Evolutionary conservation across 371 early-diverging fungal species (phyloP).

Genomic region (Lichtheimia ramosa): DNA sequence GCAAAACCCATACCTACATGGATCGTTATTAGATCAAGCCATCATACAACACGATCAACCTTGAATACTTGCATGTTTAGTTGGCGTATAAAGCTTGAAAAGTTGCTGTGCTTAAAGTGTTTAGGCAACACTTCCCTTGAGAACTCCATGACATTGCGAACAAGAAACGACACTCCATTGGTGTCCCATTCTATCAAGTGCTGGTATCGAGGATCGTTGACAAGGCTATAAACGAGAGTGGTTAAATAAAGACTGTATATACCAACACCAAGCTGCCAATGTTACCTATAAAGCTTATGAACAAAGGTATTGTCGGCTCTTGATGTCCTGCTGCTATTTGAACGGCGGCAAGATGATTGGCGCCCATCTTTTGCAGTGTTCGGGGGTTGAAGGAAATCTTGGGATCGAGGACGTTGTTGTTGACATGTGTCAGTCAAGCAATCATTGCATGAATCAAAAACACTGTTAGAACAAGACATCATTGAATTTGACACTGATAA

Average conservation of each 20-base stretch:
- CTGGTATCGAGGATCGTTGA: conserved; percentile 70
- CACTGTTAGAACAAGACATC: too few relatives aligned
- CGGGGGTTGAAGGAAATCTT: too few relatives aligned
- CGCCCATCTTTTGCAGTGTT: too few relatives aligned
- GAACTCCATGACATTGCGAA: conserved; percentile 80
- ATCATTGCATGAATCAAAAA: too few relatives aligned
- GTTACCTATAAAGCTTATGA: conserved; percentile 33
- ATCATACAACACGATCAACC: neutral
- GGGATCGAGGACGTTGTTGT: too few relatives aligned
- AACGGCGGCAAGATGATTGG: too few relatives aligned
- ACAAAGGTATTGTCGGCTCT: conserved; percentile 26
- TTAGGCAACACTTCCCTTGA: conserved; percentile 69
- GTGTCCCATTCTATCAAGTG: conserved; percentile 77
- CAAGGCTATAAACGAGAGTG: conserved; percentile 52
- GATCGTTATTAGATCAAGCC: neutral
- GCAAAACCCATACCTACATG: conserved; percentile 69
- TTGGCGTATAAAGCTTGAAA: conserved; percentile 80
- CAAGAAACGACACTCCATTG: conserved; percentile 81
- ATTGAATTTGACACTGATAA: too few relatives aligned
- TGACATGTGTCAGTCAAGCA: too few relatives aligned
- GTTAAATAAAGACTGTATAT: too few relatives aligned
- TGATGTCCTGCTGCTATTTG: too few relatives aligned
- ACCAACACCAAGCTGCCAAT: neutral
- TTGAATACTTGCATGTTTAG: conserved; percentile 64
- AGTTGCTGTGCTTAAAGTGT: conserved; percentile 83